These are phyloP conservation scores for Russula vinacea DNA, from an alignment of 768 basidiomycete species.

Conservation along the genomic window DNA sequence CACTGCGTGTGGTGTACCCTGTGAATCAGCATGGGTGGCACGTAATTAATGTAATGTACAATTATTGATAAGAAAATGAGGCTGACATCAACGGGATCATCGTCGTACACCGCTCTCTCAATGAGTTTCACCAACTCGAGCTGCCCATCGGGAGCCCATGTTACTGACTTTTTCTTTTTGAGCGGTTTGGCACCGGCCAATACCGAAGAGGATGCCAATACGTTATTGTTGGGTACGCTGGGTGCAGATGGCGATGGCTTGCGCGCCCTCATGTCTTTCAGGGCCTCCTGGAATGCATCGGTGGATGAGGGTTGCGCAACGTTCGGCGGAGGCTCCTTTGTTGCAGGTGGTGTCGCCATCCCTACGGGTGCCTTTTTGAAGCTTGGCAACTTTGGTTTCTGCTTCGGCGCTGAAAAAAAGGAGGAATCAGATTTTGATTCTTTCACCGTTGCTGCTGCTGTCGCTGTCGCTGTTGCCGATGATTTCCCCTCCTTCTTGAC, in stretches of 20 bases:
- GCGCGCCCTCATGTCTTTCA: constrained; percentile 70
- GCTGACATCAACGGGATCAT: constrained; percentile 85
- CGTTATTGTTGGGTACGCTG: constrained; percentile 33
- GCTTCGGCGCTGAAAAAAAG: constrained; percentile 85
- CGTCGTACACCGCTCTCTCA: constrained; percentile 84
- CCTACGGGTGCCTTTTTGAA: constrained; percentile 71
- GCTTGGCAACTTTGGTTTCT: constrained; percentile 77
- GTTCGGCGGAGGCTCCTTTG: constrained; percentile 54
- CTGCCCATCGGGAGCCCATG: constrained; percentile 71
- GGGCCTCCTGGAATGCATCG: constrained; percentile 79
- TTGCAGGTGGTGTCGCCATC: constrained; percentile 31
- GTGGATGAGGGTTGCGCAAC: constrained; percentile 72
- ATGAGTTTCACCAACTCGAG: constrained; percentile 76
- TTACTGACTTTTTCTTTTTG: constrained; percentile 74
- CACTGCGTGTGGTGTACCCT: constrained; percentile 63
- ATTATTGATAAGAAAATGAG: constrained; percentile 40
- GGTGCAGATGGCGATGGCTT: constrained; percentile 52
- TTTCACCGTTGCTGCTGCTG: constrained; percentile 43
- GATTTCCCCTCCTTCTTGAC: constrained; percentile 59
- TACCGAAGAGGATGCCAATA: constrained; percentile 53
- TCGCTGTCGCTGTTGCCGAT: constrained; percentile 24
- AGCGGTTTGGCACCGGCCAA: constrained; percentile 37
- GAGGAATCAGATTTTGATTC: constrained; percentile 83
- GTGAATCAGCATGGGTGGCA: constrained; percentile 42
- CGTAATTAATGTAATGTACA: constrained; percentile 51